Evolutionary conservation across 2,329 filamentous ascomycete genomes (phyloP).

Genomic region (Fusarium odoratissimum): DNA sequence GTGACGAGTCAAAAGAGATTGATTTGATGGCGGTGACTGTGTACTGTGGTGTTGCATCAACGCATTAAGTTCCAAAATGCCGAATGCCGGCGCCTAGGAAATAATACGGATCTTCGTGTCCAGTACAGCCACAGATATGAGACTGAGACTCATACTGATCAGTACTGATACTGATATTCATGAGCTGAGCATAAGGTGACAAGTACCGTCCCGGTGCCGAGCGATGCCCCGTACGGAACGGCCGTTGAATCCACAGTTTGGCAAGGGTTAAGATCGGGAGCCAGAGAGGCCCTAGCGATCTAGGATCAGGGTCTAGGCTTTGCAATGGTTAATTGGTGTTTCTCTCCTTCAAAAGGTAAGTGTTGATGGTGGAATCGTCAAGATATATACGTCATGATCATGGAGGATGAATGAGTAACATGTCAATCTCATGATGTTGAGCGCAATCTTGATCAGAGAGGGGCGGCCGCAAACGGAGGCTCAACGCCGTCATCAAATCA

Average conservation of each 20-base stretch:
- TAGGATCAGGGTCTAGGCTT: background rate
- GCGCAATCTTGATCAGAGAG: background rate
- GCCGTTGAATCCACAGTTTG: constrained; percentile 26
- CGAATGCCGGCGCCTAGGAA: constrained; percentile 26
- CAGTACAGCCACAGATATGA: constrained; percentile 13
- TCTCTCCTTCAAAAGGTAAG: background rate
- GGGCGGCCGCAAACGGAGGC: constrained; percentile 20
- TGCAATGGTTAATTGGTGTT: background rate
- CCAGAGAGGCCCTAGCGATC: constrained; percentile 5
- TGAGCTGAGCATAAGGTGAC: constrained; percentile 42
- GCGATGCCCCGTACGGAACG: constrained; percentile 40
- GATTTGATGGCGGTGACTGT: constrained; percentile 23
- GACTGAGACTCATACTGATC: background rate
- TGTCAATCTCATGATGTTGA: background rate
- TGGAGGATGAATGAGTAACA: background rate
- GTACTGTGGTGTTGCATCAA: constrained; percentile 2
- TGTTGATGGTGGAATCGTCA: background rate
- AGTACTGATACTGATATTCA: background rate
- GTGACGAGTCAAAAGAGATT: constrained; percentile 6
- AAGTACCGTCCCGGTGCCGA: constrained; percentile 43
- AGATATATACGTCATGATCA: background rate
- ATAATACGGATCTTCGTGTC: background rate
- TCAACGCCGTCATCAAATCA: constrained; percentile 19
- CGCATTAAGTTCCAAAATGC: constrained; percentile 10
- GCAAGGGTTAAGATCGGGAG: constrained; percentile 18